Evolutionary conservation across 306 rosid genomes (phyloP), one percentile per base, ranked within the genome.

Genomic region (Lathyrus aphaca): DNA sequence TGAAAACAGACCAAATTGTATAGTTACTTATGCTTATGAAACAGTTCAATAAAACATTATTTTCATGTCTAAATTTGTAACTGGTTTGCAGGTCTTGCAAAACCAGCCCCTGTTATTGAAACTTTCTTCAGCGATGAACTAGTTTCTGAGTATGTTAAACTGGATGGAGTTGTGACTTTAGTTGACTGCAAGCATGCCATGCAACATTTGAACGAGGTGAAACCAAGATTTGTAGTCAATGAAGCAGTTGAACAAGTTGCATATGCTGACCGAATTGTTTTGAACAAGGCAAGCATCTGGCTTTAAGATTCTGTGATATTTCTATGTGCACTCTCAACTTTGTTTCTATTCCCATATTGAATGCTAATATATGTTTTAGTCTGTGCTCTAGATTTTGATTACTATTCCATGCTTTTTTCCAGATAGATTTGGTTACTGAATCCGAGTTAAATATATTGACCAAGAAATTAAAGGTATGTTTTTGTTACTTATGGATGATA

Each of bases 181-280:
- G 95, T 92, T 73, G 98, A 92, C 66, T 85, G 86, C 81, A 92
- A 88, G 89, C 91, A 92, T 66, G 91, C 89, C 44, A 78, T 90
- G 91, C 80, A 72, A 74, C 98, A 86, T 68, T 74, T 92, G 73
- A 82, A 88, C 69, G 96, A 92, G 80, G 86, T 89, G 53, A 92
- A 92, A 81, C 96, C 98, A 30, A 88, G 96, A 74, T 89, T 92
- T 88, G 98, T 92, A 59, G 98, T 92, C 65, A 92, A 89, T 69
- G 98, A 89, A 84, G 95, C 96, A 2, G 88, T 89, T 27, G 98
- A 92, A 69, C 98, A 92, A 82, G 88, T 92, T 68, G 98, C 96
- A 46, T 92, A 86, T 80, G 96, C 96, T 71, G 98, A 89, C 67
- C 89, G 92, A 55, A 86, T 92, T 71, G 88, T 92, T 72, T 62